Conservation (phyloP, 176 grass and related monocot genomes). For the Zoysia japonica region DNA sequence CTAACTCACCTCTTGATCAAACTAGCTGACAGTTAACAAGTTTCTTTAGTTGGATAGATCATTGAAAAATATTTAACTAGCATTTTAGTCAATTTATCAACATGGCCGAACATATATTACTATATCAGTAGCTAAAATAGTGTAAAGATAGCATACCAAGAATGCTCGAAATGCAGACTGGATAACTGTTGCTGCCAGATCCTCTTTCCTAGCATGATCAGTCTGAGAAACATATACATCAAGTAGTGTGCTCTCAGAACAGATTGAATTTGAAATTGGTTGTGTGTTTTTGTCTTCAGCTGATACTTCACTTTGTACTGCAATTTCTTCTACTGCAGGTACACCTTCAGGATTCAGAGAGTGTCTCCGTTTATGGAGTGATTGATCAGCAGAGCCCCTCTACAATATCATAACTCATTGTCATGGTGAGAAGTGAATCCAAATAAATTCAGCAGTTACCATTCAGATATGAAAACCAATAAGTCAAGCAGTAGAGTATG, state of each 20-base stretch:
- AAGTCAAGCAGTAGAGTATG: not conserved
- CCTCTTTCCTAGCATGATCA: constrained; percentile 45
- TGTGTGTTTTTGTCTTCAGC: constrained; percentile 37
- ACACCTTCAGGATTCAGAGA: constrained; percentile 41
- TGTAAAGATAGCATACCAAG: constrained; percentile 62
- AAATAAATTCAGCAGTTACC: constrained; percentile 11
- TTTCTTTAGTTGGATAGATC: constrained; percentile 18
- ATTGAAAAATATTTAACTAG: not conserved
- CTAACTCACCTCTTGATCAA: not conserved
- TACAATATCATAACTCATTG: constrained; percentile 33
- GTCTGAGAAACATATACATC: constrained; percentile 40
- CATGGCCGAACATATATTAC: not conserved
- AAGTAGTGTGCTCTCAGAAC: constrained; percentile 40
- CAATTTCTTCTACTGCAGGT: constrained; percentile 46
- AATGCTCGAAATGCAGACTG: constrained; percentile 87
- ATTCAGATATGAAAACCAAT: constrained; percentile 20
- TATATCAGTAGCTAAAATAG: constrained; percentile 2
- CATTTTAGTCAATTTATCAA: constrained; percentile 4
- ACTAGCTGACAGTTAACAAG: constrained; percentile 3
- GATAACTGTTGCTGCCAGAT: constrained; percentile 79
- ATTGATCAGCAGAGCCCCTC: constrained; percentile 39
- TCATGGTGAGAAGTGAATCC: constrained; percentile 1
- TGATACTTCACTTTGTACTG: constrained; percentile 40
- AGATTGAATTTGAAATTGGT: constrained; percentile 51
- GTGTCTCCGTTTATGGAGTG: constrained; percentile 56